A percentile compares a stretch with the other conserved stretches of the same genome.
Evolutionary conservation across 306 rosid genomes (phyloP).

Genomic region (Rubus idaeus): DNA sequence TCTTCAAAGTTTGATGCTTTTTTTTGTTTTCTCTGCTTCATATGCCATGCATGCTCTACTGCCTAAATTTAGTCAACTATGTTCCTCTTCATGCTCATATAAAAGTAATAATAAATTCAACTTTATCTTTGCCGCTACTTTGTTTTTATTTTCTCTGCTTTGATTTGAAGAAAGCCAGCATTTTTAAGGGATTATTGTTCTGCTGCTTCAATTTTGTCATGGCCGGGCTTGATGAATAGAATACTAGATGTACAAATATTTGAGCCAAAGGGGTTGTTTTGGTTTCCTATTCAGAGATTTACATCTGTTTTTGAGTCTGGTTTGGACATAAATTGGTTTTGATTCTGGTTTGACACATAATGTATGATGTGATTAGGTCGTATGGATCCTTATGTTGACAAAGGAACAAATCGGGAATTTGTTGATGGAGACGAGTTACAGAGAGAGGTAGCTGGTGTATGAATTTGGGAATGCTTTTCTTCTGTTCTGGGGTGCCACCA

Average conservation of each 20-base stretch:
- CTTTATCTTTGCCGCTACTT: background rate
- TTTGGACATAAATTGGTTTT: background rate
- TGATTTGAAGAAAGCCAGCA: background rate
- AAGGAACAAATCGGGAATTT: too few relatives aligned
- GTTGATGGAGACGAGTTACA: too few relatives aligned
- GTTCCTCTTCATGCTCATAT: background rate
- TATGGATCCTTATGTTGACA: constrained; percentile 73
- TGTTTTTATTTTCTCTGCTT: background rate
- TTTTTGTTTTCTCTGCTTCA: background rate
- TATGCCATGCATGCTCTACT: background rate
- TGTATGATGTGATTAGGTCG: constrained; percentile 35
- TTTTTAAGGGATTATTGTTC: background rate
- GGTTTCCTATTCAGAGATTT: background rate
- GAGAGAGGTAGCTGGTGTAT: too few relatives aligned
- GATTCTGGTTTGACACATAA: background rate
- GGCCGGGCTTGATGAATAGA: too few relatives aligned
- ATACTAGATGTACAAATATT: background rate
- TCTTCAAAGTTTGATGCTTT: background rate
- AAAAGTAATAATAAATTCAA: background rate
- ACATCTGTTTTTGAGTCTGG: background rate
- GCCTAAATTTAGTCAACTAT: background rate
- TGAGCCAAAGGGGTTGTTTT: background rate
- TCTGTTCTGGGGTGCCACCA: too few relatives aligned
- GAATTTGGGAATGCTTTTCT: too few relatives aligned
- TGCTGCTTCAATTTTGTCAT: background rate